Evolutionary conservation across 768 basidiomycete genomes (phyloP).

Genomic region (Xerocomellus amylosporus): DNA sequence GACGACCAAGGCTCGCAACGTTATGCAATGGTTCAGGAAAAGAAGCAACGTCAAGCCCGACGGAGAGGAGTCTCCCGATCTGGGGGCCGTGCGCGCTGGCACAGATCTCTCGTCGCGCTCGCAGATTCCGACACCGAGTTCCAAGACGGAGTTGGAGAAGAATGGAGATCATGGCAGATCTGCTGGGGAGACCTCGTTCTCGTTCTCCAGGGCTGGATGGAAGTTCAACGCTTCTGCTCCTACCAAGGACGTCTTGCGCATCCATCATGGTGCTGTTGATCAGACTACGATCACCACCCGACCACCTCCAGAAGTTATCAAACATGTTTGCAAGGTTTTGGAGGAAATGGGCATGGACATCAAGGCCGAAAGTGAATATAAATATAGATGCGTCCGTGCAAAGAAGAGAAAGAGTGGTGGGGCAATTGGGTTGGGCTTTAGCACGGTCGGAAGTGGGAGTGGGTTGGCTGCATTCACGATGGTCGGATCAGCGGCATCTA

Average conservation of each 20-base stretch:
- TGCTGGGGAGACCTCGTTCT: conserved; percentile 34
- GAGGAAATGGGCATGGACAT: conserved; percentile 90
- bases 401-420: conserved; percentile 64
- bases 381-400: conserved; percentile 77
- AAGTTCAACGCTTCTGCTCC: conserved; percentile 33
- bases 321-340: conserved; percentile 75
- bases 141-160: conserved; percentile 22
- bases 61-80: conserved; percentile 20
- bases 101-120: conserved; percentile 28
- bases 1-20: conserved; percentile 86
- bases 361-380: conserved; percentile 85
- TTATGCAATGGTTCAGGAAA: conserved; percentile 97
- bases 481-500: conserved; percentile 78
- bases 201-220: conserved; percentile 39
- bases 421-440: conserved; percentile 43
- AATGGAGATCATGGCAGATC: conserved; percentile 23
- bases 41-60: conserved; percentile 50
- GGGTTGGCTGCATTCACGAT: conserved; percentile 74
- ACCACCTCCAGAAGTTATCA: conserved; percentile 84
- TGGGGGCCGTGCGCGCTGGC: conserved; percentile 16
- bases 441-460: conserved; percentile 35
- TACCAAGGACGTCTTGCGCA: conserved; percentile 56
- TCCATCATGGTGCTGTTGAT: conserved; percentile 92
- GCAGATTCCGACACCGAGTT: conserved; percentile 29
- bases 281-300: conserved; percentile 83